Evolutionary conservation across 148 eudicot genomes (phyloP).

Genomic region (Mesembryanthemum crystallinum): DNA sequence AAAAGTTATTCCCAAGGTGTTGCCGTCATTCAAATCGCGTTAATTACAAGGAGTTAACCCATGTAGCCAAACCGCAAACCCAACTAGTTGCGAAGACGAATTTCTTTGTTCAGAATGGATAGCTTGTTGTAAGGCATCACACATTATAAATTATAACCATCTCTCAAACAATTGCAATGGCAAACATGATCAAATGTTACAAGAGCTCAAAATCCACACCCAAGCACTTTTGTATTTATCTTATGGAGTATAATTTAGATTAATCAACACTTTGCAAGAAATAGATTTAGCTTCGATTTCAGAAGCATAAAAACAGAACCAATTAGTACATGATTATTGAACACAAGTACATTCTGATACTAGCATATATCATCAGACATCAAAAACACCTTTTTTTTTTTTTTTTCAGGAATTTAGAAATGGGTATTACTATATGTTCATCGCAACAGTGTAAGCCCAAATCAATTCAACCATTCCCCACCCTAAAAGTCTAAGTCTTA

Average conservation of each 20-base stretch:
- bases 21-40: background rate
- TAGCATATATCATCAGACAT: background rate
- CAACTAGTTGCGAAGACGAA: background rate
- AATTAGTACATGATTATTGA: too few relatives aligned
- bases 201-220: background rate
- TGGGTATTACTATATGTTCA: background rate
- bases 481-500: background rate
- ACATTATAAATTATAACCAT: background rate
- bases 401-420: background rate
- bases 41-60: background rate
- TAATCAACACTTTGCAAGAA: background rate
- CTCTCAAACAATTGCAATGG: background rate
- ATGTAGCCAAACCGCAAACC: background rate
- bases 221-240: background rate
- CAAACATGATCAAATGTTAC: background rate
- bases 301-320: background rate
- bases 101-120: background rate
- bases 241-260: too few relatives aligned
- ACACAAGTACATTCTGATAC: background rate
- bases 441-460: background rate
- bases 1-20: background rate
- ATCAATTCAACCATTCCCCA: background rate
- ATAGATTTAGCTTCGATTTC: background rate
- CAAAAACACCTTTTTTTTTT: background rate
- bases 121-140: background rate